Base-by-base conservation (phyloP, 192 early-diverging fungal species). In the Chytriomyces sp. region DNA sequence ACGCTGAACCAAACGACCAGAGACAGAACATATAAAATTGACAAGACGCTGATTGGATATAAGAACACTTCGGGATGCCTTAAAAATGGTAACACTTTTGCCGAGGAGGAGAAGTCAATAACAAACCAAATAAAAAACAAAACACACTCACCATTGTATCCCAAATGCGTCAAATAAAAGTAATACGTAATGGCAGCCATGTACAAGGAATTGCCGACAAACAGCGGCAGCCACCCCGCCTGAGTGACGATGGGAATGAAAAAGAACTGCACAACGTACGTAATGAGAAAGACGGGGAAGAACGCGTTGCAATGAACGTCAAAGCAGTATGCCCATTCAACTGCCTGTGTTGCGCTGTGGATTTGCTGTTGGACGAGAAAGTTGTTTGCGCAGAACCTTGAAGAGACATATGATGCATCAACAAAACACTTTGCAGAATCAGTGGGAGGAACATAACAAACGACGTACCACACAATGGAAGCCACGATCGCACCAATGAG, bases 251-350 rank as follows among this genome's bases (percentile, higher is more conserved):
- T 77, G 49, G 93, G 91, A 67, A 97, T 87, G 72, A 98, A 94
- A 79, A 96, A 95, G 69, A 98, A 94, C 83, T 97, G 96, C 77
- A 96, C 81, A 13, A 96, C 91, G 68, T 98, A 97, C 16, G 95
- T 88, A 13, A 94, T 80, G 61, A 93, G 84, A 71, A 94, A 97
- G 67, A 95, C 87, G 23, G 93, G 92, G 77, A 97, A 95, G 79
- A 97, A 98, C 26, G 95, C 84, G 80, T 98, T 98, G 86, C 95
- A 97, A 75, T 98, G 97, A 11, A 98, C 94, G 82, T 98, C 97
- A 76, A 97, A 96, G 53, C 92, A 93, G 79, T 98, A 98, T 53
- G 92, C 91, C 96, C 96, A 98, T 83, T 98, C 97, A 23, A 97
- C 95, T 61, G 88, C 78, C 78, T 97, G 96, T 50, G 94, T 92